A percentile compares a stretch with the other conserved stretches of the same genome.
Conservation (phyloP, 495 filamentous ascomycete species). For the Lasiosphaeris hirsuta region DNA sequence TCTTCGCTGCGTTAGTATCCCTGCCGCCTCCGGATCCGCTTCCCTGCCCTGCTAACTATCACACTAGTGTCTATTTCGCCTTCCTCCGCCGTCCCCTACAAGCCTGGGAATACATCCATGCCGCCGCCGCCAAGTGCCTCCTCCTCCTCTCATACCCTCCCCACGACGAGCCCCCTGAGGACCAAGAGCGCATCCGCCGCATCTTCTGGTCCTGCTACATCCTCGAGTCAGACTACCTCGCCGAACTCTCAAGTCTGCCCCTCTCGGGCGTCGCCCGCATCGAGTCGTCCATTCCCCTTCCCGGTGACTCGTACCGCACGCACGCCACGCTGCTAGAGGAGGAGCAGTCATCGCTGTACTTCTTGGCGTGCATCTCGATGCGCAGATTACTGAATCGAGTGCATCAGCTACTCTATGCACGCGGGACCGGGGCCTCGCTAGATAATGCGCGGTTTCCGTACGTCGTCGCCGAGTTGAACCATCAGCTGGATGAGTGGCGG, state of each 20-base stretch:
- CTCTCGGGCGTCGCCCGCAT: constrained; percentile 43
- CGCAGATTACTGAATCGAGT: constrained; percentile 25
- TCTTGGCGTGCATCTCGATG: constrained; percentile 29
- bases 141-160: constrained; percentile 33
- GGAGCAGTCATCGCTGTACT: constrained; percentile 27
- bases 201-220: constrained; percentile 52
- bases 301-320: constrained; percentile 26
- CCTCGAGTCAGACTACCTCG: constrained; percentile 38
- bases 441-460: constrained; percentile 38
- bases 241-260: constrained; percentile 42
- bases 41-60: background rate
- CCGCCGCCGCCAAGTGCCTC: constrained; percentile 36
- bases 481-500: constrained; percentile 45
- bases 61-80: constrained; percentile 33
- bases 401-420: constrained; percentile 25
- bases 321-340: constrained; percentile 17
- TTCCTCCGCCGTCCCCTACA: constrained; percentile 35
- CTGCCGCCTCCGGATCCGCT: background rate
- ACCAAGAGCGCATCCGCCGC: constrained; percentile 40
- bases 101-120: constrained; percentile 33
- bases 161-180: constrained; percentile 21
- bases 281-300: constrained; percentile 41
- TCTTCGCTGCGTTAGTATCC: constrained; percentile 29
- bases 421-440: constrained; percentile 26
- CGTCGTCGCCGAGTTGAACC: constrained; percentile 41